A percentile compares a stretch with the other conserved stretches of the same genome.
Conservation (phyloP, 805 yeast species). For the Torulaspora microellipsoides region DNA sequence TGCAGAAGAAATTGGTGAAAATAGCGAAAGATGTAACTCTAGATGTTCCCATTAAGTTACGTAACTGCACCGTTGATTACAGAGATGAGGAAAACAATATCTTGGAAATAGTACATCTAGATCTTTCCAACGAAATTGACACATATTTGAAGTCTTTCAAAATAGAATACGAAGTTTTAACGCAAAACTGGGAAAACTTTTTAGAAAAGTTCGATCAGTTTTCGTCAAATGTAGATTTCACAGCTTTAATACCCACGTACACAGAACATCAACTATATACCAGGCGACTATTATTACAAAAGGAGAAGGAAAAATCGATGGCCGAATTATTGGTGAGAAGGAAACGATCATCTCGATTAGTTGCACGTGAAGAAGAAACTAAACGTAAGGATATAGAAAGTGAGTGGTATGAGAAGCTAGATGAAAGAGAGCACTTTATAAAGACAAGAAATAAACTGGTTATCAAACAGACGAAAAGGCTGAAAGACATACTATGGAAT, state of each 20-base stretch:
- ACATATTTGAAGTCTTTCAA: constrained; percentile 25
- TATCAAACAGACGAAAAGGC: constrained; percentile 22
- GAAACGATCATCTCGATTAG: constrained; percentile 69
- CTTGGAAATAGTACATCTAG: constrained; percentile 27
- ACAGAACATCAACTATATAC: constrained; percentile 27
- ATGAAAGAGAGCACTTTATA: constrained; percentile 30
- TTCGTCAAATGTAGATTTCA: constrained; percentile 9
- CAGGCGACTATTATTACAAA: constrained; percentile 34
- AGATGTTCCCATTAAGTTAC: constrained; percentile 27
- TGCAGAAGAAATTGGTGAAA: constrained; percentile 13
- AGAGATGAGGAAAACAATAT: constrained; percentile 14
- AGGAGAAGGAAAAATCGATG: constrained; percentile 61
- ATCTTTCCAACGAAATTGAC: constrained; percentile 30
- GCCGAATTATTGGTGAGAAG: constrained; percentile 59
- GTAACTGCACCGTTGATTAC: constrained; percentile 28
- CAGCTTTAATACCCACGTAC: constrained; percentile 15
- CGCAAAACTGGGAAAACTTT: constrained; percentile 28
- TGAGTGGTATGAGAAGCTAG: constrained; percentile 33
- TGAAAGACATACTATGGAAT: constrained; percentile 30
- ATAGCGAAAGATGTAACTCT: constrained; percentile 8
- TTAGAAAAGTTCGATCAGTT: constrained; percentile 13
- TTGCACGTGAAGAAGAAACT: constrained; percentile 60
- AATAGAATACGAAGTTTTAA: constrained; percentile 20
- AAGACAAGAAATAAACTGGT: constrained; percentile 26
- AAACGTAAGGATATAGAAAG: constrained; percentile 44